Evolutionary conservation across 345 rosid species (phyloP), one percentile per base, ranked within the genome.

Genomic region (Viola odorata): DNA sequence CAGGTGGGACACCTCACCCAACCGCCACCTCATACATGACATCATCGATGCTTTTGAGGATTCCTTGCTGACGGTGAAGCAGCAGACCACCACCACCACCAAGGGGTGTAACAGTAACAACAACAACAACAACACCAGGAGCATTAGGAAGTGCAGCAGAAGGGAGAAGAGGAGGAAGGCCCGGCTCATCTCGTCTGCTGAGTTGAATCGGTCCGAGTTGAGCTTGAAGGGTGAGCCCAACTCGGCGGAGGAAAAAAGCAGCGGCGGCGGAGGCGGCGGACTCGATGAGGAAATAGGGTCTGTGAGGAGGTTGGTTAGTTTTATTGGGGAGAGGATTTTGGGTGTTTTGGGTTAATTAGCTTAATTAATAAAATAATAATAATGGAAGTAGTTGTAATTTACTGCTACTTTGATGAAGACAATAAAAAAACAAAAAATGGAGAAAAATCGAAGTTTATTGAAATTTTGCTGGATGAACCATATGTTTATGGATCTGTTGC

Each of bases 1-100:
- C 63, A 69, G 87, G 62, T 90, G 97, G 97, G 97, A 87, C 66
- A 60, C 79, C 12, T 90, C 97, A 2, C 89, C 92, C 5, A 85
- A 80, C 56, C 80, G 92, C n/a, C 81, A 90, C 60, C 82, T 85
- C 13, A 90, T 90, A 45, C 96, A 91, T 8, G 85, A 87, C 63
- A 83, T 87, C 66, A 82, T 87, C 64, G 97, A 91, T 61, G 87
- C 85, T 51, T 82, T 63, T 10, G 97, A 90, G 71, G 91, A 84
- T 7, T 75, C 65, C 13, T 68, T 81, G 60, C 47, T 56, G 63
- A 11, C 32, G 2, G 32, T 2, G 2, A 23, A 23, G 32, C 32
- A 10, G 49, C 53, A 60, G 37, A 37, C 36, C 8, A 45, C 15
- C 16, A 38, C 50, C 50, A 61, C 68, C 61, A 48, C 45, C 76